Evolutionary conservation across 1,284 basidiomycete genomes (phyloP).

Genomic region (Mrakiaceae sp.): DNA sequence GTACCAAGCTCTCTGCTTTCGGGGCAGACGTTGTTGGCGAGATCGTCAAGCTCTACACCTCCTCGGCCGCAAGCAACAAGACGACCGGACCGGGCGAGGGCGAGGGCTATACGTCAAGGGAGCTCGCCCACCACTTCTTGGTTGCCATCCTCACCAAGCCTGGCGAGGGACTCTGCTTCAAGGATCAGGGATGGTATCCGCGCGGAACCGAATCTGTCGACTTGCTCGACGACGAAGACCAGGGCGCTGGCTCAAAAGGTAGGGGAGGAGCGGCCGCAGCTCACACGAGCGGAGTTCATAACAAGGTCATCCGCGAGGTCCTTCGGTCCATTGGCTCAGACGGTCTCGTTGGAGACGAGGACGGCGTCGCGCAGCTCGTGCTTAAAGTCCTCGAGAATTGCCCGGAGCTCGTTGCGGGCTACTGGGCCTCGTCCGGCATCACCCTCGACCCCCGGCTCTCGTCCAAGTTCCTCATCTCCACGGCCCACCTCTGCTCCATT

Average conservation of each 20-base stretch:
- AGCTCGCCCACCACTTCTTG: slow-evolving; percentile 77
- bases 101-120: slow-evolving; percentile 46
- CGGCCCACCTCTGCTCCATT: slow-evolving; percentile 65
- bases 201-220: slow-evolving; percentile 39
- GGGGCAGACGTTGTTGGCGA: slow-evolving; percentile 54
- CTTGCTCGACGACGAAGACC: slow-evolving; percentile 26
- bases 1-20: slow-evolving; percentile 32
- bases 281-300: slow-evolving; percentile 46
- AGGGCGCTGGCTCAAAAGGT: slow-evolving; percentile 26
- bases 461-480: slow-evolving; percentile 78
- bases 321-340: slow-evolving; percentile 51
- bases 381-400: slow-evolving; percentile 65
- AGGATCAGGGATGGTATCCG: slow-evolving; percentile 82
- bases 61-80: slow-evolving; percentile 54
- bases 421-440: slow-evolving; percentile 61
- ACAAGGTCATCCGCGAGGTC: slow-evolving; percentile 70
- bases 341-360: slow-evolving; percentile 61
- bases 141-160: slow-evolving; percentile 75
- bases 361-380: slow-evolving; percentile 68
- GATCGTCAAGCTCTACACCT: slow-evolving; percentile 68
- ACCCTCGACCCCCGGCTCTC: slow-evolving; percentile 77
- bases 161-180: slow-evolving; percentile 76
- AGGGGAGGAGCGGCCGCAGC: slow-evolving; percentile 32
- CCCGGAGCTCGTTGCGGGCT: slow-evolving; percentile 74
- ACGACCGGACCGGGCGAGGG: slow-evolving; percentile 14